Conservation (phyloP, 768 basidiomycete species). For the Sistotremastrum niveocremeum region DNA sequence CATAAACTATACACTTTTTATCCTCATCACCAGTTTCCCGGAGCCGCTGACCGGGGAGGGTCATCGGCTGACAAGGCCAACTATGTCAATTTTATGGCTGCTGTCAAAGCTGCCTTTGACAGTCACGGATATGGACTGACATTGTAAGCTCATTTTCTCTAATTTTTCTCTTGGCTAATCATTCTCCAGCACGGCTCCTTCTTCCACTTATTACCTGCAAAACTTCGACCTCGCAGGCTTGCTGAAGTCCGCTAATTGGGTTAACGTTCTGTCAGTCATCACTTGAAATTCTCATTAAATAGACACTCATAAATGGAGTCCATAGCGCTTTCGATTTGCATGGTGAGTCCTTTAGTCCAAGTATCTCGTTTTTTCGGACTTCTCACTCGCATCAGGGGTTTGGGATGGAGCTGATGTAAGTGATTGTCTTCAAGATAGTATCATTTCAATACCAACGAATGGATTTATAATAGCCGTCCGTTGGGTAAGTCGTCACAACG, state of each 20-base stretch:
- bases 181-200: neutral
- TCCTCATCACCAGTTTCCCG: constrained; percentile 1
- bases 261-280: neutral
- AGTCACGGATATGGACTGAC: constrained; percentile 1
- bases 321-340: constrained; percentile 1
- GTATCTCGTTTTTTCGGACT: no score
- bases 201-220: constrained; percentile 2
- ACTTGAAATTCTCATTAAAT: no score
- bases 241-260: constrained; percentile 1
- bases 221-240: constrained; percentile 2
- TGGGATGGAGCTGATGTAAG: neutral
- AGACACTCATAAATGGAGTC: no score
- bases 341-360: neutral
- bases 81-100: constrained; percentile 1
- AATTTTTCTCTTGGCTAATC: no score
- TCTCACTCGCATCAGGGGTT: neutral
- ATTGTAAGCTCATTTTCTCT: neutral
- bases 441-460: no score
- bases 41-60: neutral
- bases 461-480: no score
- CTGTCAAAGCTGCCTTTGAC: neutral
- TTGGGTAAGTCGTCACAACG: no score
- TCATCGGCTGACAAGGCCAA: constrained; percentile 1
- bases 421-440: no score
- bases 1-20: neutral